phyloP scores from a whole-genome alignment of 164 flowering plant genomes.

The Amborella trichopoda region DNA sequence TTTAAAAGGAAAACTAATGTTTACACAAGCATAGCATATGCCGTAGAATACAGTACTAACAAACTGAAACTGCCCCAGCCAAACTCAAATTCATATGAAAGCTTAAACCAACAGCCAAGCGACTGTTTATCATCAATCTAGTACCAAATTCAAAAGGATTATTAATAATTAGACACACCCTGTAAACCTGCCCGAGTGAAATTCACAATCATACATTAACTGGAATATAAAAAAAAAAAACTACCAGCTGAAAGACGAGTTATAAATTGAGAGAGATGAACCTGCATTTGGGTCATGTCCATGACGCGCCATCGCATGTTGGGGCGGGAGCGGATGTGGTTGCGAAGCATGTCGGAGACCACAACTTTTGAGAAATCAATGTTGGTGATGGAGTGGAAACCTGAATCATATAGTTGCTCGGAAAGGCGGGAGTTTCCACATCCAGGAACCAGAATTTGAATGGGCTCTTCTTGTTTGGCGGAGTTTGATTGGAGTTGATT shows the following conservation, averaged over 20 bases:
- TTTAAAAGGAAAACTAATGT: background rate
- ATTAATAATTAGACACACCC: no score
- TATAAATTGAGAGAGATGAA: slow-evolving; percentile 9
- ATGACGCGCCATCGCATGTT: slow-evolving; percentile 89
- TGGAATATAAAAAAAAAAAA: no score
- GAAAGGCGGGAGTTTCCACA: slow-evolving; percentile 88
- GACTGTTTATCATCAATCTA: no score
- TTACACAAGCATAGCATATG: no score
- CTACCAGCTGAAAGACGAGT: no score
- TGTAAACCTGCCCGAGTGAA: no score
- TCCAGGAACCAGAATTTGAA: slow-evolving; percentile 74
- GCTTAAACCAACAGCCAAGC: no score
- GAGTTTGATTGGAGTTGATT: slow-evolving; percentile 21
- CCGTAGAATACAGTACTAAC: no score
- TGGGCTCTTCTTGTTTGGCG: background rate
- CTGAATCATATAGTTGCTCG: slow-evolving; percentile 76
- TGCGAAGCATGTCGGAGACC: slow-evolving; percentile 74
- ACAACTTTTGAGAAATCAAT: slow-evolving; percentile 89
- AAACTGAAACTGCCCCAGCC: no score
- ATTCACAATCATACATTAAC: no score
- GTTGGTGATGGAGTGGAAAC: slow-evolving; percentile 53
- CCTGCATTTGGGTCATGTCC: slow-evolving; percentile 96
- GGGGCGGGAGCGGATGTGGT: slow-evolving; percentile 58
- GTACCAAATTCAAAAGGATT: no score
- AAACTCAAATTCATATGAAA: no score